Evolutionary conservation across 148 eudicot genomes (phyloP).

Genomic region (Fagopyrum esculentum): DNA sequence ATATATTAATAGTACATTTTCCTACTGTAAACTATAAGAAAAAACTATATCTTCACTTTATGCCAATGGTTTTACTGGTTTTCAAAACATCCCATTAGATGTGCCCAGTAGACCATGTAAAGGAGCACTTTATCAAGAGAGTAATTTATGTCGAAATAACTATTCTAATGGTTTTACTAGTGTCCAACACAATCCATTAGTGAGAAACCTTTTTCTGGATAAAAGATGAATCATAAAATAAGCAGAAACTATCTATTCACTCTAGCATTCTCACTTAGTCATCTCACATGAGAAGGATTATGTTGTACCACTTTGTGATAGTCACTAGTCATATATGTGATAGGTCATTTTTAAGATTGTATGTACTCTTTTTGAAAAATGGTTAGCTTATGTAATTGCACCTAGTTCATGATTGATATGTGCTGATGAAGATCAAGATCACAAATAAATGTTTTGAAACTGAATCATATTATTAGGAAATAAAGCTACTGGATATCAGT

Average conservation of each 20-base stretch:
- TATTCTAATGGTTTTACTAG: slow-evolving; percentile 2
- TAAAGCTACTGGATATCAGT: background rate
- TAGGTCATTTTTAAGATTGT: background rate
- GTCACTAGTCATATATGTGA: background rate
- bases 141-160: background rate
- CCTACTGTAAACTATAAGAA: background rate
- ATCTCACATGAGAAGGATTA: background rate
- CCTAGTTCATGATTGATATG: background rate
- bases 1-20: background rate
- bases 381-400: background rate
- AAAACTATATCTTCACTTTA: too few species aligned
- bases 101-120: background rate
- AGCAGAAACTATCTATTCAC: background rate
- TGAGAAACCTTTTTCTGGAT: background rate
- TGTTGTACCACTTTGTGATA: background rate
- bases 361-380: background rate
- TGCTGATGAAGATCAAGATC: slow-evolving; percentile 3
- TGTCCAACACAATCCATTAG: background rate
- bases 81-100: background rate
- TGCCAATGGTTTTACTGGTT: background rate
- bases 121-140: background rate
- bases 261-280: background rate
- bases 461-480: background rate
- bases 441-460: background rate
- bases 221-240: background rate